A percentile compares a stretch with the other conserved stretches of the same genome.
These are phyloP conservation scores for Plectosphaerella plurivora DNA, from an alignment of 2,329 filamentous ascomycete genomes.

Conservation along the genomic window DNA sequence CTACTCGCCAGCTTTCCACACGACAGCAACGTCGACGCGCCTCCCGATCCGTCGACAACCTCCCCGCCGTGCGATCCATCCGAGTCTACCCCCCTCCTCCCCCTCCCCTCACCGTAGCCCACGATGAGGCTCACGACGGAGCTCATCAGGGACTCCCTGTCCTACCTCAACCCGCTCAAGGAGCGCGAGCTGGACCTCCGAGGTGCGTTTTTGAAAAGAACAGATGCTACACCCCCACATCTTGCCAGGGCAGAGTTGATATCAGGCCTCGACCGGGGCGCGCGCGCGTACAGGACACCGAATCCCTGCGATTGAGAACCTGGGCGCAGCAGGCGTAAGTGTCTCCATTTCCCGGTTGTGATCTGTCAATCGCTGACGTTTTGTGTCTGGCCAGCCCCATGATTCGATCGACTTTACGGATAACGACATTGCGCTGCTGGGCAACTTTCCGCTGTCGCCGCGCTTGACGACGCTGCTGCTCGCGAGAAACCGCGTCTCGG, in stretches of 20 bases:
- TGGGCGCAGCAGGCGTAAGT: slow-evolving; percentile 88
- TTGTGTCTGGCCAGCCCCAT: slow-evolving; percentile 61
- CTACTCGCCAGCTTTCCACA: neutral
- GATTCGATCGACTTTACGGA: slow-evolving; percentile 98
- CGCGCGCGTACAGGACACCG: slow-evolving; percentile 74
- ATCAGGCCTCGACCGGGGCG: slow-evolving; percentile 40
- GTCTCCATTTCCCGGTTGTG: too few relatives aligned
- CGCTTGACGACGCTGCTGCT: slow-evolving; percentile 84
- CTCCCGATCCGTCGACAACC: neutral
- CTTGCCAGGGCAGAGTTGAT: slow-evolving; percentile 72
- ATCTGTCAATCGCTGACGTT: too few relatives aligned
- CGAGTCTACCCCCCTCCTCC: slow-evolving; percentile 4
- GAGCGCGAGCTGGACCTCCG: slow-evolving; percentile 98
- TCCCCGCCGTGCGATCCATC: too few relatives aligned
- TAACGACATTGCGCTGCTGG: slow-evolving; percentile 87
- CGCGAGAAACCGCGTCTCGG: slow-evolving; percentile 80
- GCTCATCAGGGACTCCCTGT: slow-evolving; percentile 89
- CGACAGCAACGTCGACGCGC: slow-evolving; percentile 1
- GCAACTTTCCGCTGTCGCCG: slow-evolving; percentile 89
- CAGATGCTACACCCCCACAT: slow-evolving; percentile 84
- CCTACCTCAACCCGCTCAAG: slow-evolving; percentile 97
- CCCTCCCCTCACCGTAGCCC: slow-evolving; percentile 14
- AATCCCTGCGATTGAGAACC: slow-evolving; percentile 95
- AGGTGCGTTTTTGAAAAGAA: slow-evolving; percentile 93
- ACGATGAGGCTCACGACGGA: slow-evolving; percentile 88